Base-by-base conservation (phyloP, 2,329 filamentous ascomycete genomes). In the Acarospora socialis region DNA sequence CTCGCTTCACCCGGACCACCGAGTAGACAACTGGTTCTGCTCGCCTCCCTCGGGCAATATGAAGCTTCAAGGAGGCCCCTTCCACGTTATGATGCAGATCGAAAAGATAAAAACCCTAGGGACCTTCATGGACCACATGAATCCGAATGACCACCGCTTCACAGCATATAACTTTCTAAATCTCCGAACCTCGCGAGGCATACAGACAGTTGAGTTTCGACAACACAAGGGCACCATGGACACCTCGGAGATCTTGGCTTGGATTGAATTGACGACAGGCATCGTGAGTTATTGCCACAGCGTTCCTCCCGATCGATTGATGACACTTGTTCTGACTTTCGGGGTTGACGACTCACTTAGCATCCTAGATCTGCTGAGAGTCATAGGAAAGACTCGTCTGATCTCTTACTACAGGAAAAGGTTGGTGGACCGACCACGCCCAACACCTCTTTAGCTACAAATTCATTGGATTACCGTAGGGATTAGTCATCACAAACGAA, bases 181-280 rank as follows among this genome's bases (percentile, higher is more conserved):
- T 43, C 20, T 28, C 26, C 16, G 25, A 22, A 17, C 17, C 28
- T 14, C 6, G 23, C n/a, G 21, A 7, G 2, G 19, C 13, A 14
- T 9, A 21, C 21, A 29, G 18, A 52, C 49, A 2, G 41, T 54
- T 21, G 47, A 47, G 28, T 53, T 53, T 36, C 40, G 47, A 4
- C 50, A 53, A 29, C 46, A 48, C 21, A 36, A 37, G 16, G 44
- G 40, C 1, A 48, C 46, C 6, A 28, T 49, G 4, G 37, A 48
- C 18, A 25, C 34, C 5, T 27, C 32, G 1, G 43, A 46, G 15
- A 37, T 49, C 7, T 32, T 44, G 4, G 38, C 49, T 14, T 53
- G 50, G 48, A 36, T 49, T 16, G 38, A 40, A 16, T 35, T 52
- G 7, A 30, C 44, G 10, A 35, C 37, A 5, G 36, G 33, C n/a